A percentile compares a stretch with the other conserved stretches of the same genome.
These are phyloP conservation scores for Chionographis japonica DNA, from an alignment of 106 monocot genomes.

Conservation along the genomic window DNA sequence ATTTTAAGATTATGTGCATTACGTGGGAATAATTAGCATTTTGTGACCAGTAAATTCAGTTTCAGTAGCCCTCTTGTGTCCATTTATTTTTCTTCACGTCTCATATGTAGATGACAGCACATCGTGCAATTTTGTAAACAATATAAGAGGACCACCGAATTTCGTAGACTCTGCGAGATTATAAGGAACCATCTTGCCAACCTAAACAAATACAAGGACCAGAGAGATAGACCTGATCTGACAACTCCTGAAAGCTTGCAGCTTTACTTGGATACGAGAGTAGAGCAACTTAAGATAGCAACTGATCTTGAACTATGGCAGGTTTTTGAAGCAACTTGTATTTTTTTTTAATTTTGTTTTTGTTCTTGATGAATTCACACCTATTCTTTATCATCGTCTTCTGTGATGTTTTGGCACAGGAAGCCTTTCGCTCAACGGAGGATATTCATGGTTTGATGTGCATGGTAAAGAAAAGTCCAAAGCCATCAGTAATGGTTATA, in stretches of 20 bases:
- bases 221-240: conserved; percentile 46
- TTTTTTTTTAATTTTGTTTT: background rate
- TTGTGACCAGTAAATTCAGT: background rate
- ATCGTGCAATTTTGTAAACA: conserved; percentile 84
- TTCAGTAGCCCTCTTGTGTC: background rate
- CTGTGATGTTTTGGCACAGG: conserved; percentile 14
- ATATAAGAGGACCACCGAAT: conserved; percentile 49
- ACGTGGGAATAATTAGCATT: too few species aligned
- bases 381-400: background rate
- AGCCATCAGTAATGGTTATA: conserved; percentile 45
- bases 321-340: conserved; percentile 13
- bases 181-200: conserved; percentile 52
- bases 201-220: conserved; percentile 47
- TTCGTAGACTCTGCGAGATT: conserved; percentile 50
- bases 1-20: too few species aligned
- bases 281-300: conserved; percentile 51
- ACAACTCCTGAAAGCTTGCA: conserved; percentile 45
- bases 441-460: conserved; percentile 51
- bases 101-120: conserved; percentile 81
- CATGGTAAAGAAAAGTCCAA: conserved; percentile 50
- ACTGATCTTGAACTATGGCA: conserved; percentile 52
- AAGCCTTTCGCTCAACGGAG: conserved; percentile 50
- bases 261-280: conserved; percentile 44
- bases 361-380: background rate
- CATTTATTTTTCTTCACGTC: conserved; percentile 15